Evolutionary conservation across 495 filamentous ascomycete genomes (phyloP), one percentile per base, ranked within the genome.

Genomic region (Cryomyces antarcticus): DNA sequence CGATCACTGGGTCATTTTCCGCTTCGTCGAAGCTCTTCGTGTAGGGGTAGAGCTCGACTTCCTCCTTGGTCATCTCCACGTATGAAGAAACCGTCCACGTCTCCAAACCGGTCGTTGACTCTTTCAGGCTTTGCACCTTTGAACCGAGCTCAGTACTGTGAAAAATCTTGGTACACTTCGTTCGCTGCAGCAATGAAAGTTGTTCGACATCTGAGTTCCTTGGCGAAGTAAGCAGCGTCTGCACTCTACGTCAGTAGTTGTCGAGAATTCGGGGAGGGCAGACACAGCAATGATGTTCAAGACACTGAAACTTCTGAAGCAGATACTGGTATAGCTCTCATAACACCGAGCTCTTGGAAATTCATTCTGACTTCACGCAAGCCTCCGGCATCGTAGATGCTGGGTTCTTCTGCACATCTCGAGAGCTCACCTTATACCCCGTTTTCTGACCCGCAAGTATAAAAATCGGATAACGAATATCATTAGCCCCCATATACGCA

Each of bases 1-100:
- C 45, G 10, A 62, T 39, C 36, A 44, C 39, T 9, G 55, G 57
- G n/a, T 62, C 49, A 29, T 56, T 31, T 11, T 44, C 38, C 3
- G 52, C 57, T 40, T 60, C 50, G 1, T 53, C 56, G 31, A 46
- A 62, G 4, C 39, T 46, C 28, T 52, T 50, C 5, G 5, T 41
- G 40, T 52, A 59, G 6, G 42, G 50, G 36, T 50, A 55, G 12
- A 7, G 35, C 10, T 52, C 40, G 42, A 36, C 50, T 24, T 45
- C 4, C 17, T 36, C 33, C 33, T 13, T 36, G 33, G 9, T 36
- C 9, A 36, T 36, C 9, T 36, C 12, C 38, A 33, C n/a, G 38
- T 40, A 40, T 2, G n/a, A 44, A 38, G 5, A 4, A 2, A 35
- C 43, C n/a, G 30, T 43, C 41, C 6, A 37, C 38, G 27, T 36